Evolutionary conservation across 2,329 filamentous ascomycete species (phyloP).

Genomic region (Aspergillus melleus): DNA sequence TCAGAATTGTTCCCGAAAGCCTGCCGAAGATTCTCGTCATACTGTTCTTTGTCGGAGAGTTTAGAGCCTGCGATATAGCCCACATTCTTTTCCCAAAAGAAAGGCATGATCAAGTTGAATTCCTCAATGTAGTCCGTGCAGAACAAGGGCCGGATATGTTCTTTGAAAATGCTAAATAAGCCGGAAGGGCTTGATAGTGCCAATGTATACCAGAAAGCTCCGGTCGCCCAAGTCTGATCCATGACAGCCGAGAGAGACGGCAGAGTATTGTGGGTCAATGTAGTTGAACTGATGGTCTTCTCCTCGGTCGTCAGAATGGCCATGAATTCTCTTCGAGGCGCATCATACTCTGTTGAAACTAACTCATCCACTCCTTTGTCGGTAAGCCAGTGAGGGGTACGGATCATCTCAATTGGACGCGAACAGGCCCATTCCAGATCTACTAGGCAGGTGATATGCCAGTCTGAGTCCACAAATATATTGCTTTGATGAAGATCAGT

Average conservation of each 20-base stretch:
- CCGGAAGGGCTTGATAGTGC: not conserved
- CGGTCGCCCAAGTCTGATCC: not conserved
- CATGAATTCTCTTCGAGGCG: not conserved
- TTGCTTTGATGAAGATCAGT: constrained; percentile 45
- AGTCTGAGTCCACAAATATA: constrained; percentile 26
- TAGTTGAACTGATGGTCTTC: not conserved
- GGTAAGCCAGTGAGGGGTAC: not conserved
- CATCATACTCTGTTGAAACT: not conserved
- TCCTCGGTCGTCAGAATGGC: not conserved
- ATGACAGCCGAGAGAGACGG: not conserved
- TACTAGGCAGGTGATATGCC: constrained; percentile 23
- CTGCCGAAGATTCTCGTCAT: constrained; percentile 12
- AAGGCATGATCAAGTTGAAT: constrained; percentile 5
- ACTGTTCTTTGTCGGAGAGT: constrained; percentile 10
- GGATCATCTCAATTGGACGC: not conserved
- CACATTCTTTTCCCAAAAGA: constrained; percentile 14
- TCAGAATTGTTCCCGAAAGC: not conserved
- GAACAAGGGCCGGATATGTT: constrained; percentile 1
- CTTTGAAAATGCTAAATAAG: not conserved
- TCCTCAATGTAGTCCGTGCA: constrained; percentile 13
- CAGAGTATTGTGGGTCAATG: not conserved
- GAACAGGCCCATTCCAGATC: not conserved
- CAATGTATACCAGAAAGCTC: not conserved
- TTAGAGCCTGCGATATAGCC: constrained; percentile 14
- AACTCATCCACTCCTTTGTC: not conserved